Percentiles rank a stretch among this genome's conserved stretches.
These are phyloP conservation scores for Sclerotinia subarctica DNA, from an alignment of 2,329 filamentous ascomycete species.

Conservation along the genomic window DNA sequence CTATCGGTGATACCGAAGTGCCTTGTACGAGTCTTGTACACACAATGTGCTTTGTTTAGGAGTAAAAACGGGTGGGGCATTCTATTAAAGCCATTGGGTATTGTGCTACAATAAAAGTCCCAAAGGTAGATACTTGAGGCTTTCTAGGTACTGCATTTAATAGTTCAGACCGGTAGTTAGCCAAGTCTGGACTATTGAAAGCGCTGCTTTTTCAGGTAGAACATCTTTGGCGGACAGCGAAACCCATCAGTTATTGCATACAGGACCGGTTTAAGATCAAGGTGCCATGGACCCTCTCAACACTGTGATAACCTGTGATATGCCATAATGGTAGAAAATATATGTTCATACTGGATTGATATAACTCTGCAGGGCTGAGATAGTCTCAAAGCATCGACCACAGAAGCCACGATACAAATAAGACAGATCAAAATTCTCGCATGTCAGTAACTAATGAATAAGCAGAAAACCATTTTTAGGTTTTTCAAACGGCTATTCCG, in stretches of 20 bases:
- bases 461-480: background rate
- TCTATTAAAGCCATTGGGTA: too few relatives aligned
- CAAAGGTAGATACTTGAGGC: background rate
- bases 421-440: background rate
- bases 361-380: background rate
- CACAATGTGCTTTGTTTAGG: too few relatives aligned
- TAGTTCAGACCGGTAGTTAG: too few relatives aligned
- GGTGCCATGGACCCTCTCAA: background rate
- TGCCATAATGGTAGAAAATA: background rate
- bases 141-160: background rate
- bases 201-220: background rate
- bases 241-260: background rate
- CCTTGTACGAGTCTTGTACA: background rate
- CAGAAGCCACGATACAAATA: background rate
- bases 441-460: background rate
- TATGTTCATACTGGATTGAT: background rate
- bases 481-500: background rate
- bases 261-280: background rate
- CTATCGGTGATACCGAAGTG: background rate
- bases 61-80: too few relatives aligned
- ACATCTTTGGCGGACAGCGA: background rate
- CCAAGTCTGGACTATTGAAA: too few relatives aligned
- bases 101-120: background rate
- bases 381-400: background rate
- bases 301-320: background rate